Evolutionary conservation across 345 rosid genomes (phyloP).

Genomic region (Draba incana): DNA sequence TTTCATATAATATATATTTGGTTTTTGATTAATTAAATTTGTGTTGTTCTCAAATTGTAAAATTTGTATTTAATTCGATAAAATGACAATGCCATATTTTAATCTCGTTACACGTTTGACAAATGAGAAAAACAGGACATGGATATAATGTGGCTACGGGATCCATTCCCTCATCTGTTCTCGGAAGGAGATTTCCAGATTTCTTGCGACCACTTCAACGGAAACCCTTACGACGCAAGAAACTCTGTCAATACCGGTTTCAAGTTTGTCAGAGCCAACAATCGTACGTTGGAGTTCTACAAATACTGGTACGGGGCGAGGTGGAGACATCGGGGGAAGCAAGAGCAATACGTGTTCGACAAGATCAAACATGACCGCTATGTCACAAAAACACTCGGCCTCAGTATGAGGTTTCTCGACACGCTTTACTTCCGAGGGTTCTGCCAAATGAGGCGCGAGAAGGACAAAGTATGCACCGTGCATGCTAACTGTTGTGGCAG

Average conservation of each 20-base stretch:
- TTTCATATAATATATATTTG: too few species aligned
- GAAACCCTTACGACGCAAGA: slow-evolving; percentile 34
- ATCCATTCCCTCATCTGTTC: slow-evolving; percentile 60
- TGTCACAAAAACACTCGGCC: slow-evolving; percentile 28
- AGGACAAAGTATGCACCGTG: slow-evolving; percentile 57
- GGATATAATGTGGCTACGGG: slow-evolving; percentile 66
- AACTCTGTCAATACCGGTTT: slow-evolving; percentile 68
- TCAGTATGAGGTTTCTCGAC: slow-evolving; percentile 55
- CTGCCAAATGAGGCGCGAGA: slow-evolving; percentile 53
- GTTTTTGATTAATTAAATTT: too few species aligned
- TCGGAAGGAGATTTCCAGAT: slow-evolving; percentile 64
- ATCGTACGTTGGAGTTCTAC: slow-evolving; percentile 55
- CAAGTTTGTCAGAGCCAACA: slow-evolving; percentile 53
- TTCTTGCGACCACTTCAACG: slow-evolving; percentile 55
- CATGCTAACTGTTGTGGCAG: slow-evolving; percentile 32
- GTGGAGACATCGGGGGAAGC: slow-evolving; percentile 37
- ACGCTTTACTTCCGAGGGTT: slow-evolving; percentile 66
- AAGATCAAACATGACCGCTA: slow-evolving; percentile 40
- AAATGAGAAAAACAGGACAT: slow-evolving; percentile 48
- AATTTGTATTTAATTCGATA: too few species aligned
- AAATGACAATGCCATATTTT: too few species aligned
- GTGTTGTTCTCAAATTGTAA: too few species aligned
- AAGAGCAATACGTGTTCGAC: slow-evolving; percentile 66
- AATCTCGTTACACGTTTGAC: too few species aligned
- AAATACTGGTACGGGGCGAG: slow-evolving; percentile 60